These are phyloP conservation scores for Xylaria sp. DNA, from an alignment of 2,329 filamentous ascomycete species.

Conservation along the genomic window DNA sequence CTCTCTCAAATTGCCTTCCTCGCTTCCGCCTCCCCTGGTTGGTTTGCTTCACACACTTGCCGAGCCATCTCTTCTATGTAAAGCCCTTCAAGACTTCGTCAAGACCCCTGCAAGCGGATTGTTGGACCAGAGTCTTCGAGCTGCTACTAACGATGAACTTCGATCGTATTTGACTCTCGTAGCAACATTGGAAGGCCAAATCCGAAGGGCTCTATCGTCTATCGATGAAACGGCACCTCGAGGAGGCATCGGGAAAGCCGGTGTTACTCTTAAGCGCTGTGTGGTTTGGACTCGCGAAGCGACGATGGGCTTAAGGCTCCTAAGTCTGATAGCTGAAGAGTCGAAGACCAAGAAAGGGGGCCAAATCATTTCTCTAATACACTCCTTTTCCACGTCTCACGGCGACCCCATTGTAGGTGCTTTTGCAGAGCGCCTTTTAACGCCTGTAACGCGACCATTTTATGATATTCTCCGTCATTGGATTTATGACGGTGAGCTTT, in stretches of 20 bases:
- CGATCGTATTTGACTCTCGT: slow-evolving; percentile 91
- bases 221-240: slow-evolving; percentile 75
- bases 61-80: slow-evolving; percentile 93
- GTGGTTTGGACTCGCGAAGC: slow-evolving; percentile 98
- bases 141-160: slow-evolving; percentile 85
- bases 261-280: slow-evolving; percentile 93
- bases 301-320: slow-evolving; percentile 91
- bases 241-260: slow-evolving; percentile 81
- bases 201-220: slow-evolving; percentile 80
- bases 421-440: slow-evolving; percentile 89
- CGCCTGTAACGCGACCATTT: slow-evolving; percentile 90
- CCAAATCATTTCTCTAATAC: slow-evolving; percentile 91
- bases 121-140: slow-evolving; percentile 90
- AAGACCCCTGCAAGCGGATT: slow-evolving; percentile 83
- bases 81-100: slow-evolving; percentile 81
- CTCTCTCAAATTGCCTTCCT: slow-evolving; percentile 78
- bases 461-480: slow-evolving; percentile 96
- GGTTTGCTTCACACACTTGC: slow-evolving; percentile 89
- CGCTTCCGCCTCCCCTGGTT: slow-evolving; percentile 84
- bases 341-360: slow-evolving; percentile 85
- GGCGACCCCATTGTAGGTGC: slow-evolving; percentile 94
- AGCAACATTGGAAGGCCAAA: slow-evolving; percentile 91
- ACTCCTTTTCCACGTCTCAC: slow-evolving; percentile 91
- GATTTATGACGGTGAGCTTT: slow-evolving; percentile 98
- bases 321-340: slow-evolving; percentile 94